These are phyloP conservation scores for Picochlorum sp. DNA, from an alignment of 139 green algal genomes.

Conservation along the genomic window DNA sequence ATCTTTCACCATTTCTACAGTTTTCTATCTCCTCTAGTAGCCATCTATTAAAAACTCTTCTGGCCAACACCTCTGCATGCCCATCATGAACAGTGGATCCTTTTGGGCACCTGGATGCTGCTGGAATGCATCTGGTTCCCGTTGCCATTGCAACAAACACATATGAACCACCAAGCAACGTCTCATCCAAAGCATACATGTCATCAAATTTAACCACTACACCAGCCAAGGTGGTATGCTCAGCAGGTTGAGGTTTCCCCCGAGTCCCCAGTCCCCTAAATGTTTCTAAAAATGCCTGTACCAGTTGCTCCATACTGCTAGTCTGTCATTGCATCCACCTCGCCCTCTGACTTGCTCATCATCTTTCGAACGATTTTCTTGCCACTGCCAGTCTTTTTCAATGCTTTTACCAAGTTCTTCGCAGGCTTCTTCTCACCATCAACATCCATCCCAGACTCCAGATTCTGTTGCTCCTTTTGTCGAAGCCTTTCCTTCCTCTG, in stretches of 20 bases:
- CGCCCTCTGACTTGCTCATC: too few species aligned
- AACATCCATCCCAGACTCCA: constrained; percentile 33
- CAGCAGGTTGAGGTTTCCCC: constrained; percentile 66
- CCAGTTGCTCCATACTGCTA: background rate
- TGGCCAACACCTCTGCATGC: constrained; percentile 68
- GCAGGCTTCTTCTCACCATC: constrained; percentile 19
- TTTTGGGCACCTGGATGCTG: background rate
- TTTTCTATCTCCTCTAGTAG: constrained; percentile 43
- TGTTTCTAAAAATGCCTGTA: constrained; percentile 4
- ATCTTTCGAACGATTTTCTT: constrained; percentile 18
- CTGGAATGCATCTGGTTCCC: constrained; percentile 73
- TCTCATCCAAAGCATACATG: background rate
- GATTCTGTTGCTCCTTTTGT: constrained; percentile 36
- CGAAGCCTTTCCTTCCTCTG: constrained; percentile 18
- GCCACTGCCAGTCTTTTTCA: constrained; percentile 4
- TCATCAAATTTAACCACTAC: constrained; percentile 20
- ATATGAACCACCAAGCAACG: background rate
- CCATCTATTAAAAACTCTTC: constrained; percentile 59
- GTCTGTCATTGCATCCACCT: too few species aligned
- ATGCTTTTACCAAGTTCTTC: background rate
- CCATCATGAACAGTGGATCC: constrained; percentile 57
- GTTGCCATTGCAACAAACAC: constrained; percentile 59
- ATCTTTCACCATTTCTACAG: background rate
- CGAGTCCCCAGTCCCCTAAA: constrained; percentile 50
- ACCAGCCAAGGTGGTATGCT: constrained; percentile 69